Evolutionary conservation across 2,329 filamentous ascomycete genomes (phyloP), one percentile per base, ranked within the genome.

Genomic region (Exserohilum turcica): DNA sequence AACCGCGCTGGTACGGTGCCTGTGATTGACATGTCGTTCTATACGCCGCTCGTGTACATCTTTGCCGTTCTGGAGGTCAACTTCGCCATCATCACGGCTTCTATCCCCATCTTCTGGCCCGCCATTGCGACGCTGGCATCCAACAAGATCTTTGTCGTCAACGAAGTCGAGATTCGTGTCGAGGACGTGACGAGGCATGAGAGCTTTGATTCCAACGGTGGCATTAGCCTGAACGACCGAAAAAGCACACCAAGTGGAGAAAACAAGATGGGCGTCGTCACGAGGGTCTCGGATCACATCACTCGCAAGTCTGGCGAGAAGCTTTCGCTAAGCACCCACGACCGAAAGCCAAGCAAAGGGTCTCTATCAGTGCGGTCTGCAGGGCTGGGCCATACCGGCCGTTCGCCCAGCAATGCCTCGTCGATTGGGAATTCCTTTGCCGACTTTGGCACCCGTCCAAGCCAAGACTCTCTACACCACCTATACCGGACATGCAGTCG

Each of bases 51-150:
- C 7, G 57, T 73, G 13, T 72, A 65, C 59, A 63, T 74, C 27
- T 68, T 74, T 53, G 72, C 68, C 36, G 63, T 68, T 21, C 70
- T 75, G 46, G 73, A 76, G 57, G 61, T 74, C 60, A 69, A 74
- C 56, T 63, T 75, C 37, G 72, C 72, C 36, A 75, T 75, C 37
- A 61, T 74, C 3, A 68, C 66, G 36, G 73, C 72, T 15, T 72
- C 67, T 0, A 70, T 75, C 28, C 73, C 73, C 18, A 71, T 74
- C 37, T 76, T 75, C 66, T 76, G 72, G 72, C 73, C 73, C 10
- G 54, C 67, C 31, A 68, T 76, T 45, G 57, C 54, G 15, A 65
- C 60, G 13, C 43, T 75, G 13, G 61, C 70, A 5, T 43, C 57
- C 31, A 71, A 72, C 59, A 71, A 69, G 29, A 76, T 75, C 55